These are phyloP conservation scores for Aureobasidium sp. DNA, from an alignment of 2,329 filamentous ascomycete species.

Conservation along the genomic window DNA sequence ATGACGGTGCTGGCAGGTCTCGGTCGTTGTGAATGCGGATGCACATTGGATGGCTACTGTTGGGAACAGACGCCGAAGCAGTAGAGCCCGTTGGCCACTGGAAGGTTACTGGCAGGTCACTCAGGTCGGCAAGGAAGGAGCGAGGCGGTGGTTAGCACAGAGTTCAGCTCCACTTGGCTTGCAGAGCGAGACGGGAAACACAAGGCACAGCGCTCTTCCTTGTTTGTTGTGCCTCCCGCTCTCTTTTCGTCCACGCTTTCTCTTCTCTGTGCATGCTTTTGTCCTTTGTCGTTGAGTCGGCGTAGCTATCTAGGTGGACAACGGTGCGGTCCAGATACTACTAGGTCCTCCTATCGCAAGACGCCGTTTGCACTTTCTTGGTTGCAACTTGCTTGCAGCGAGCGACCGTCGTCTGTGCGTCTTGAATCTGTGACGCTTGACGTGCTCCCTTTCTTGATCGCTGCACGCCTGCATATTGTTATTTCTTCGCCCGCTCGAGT, in stretches of 20 bases:
- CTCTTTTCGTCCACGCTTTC: not conserved
- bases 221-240: slow-evolving; percentile 5
- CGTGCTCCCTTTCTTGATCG: slow-evolving; percentile 13
- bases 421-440: slow-evolving; percentile 9
- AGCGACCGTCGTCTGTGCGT: slow-evolving; percentile 8
- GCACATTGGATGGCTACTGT: not conserved
- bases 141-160: not conserved
- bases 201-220: not conserved
- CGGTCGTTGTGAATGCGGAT: not conserved
- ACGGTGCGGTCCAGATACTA: not conserved
- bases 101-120: not conserved
- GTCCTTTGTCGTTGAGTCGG: not conserved
- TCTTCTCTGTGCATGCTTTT: slow-evolving; percentile 8
- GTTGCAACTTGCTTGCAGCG: not conserved
- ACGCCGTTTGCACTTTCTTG: slow-evolving; percentile 1
- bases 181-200: slow-evolving; percentile 1
- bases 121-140: not conserved
- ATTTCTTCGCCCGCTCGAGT: slow-evolving; percentile 2
- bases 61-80: not conserved
- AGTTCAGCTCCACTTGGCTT: slow-evolving; percentile 5
- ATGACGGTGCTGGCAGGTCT: not conserved
- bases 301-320: not conserved
- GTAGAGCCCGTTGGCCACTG: not conserved
- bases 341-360: not conserved
- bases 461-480: slow-evolving; percentile 6